phyloP scores from a whole-genome alignment of 345 rosid species.

The Arabidopsis suecica region DNA sequence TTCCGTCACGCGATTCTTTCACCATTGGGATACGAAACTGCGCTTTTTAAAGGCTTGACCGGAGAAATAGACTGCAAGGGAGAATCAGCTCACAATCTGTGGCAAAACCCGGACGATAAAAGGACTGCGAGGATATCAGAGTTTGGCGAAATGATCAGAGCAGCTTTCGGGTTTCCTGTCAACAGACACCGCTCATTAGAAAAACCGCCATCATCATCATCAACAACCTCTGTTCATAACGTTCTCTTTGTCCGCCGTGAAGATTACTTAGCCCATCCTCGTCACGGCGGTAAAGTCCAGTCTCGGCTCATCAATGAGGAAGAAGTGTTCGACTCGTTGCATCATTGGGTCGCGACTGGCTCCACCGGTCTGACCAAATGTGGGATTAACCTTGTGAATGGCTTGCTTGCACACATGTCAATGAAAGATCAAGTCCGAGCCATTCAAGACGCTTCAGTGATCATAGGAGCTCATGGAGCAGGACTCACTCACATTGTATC shows the following conservation, averaged over 20 bases:
- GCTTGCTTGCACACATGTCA: conserved; percentile 87
- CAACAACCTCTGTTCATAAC: conserved; percentile 49
- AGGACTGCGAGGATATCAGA: conserved; percentile 83
- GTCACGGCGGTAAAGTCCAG: conserved; percentile 80
- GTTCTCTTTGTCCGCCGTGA: conserved; percentile 92
- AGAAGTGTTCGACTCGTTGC: conserved; percentile 73
- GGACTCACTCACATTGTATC: conserved; percentile 93
- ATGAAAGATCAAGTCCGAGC: conserved; percentile 87
- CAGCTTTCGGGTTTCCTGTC: conserved; percentile 73
- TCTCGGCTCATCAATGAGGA: conserved; percentile 85
- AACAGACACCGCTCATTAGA: conserved; percentile 54
- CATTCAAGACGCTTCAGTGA: conserved; percentile 92
- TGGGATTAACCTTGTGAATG: conserved; percentile 78
- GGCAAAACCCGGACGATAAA: conserved; percentile 64
- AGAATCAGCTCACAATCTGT: conserved; percentile 64
- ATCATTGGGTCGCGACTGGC: conserved; percentile 57
- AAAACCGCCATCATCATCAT: conserved; percentile 44
- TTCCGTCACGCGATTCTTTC: conserved; percentile 80
- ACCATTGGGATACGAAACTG: conserved; percentile 90
- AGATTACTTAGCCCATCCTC: conserved; percentile 94
- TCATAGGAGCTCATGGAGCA: conserved; percentile 96
- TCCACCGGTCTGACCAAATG: conserved; percentile 55
- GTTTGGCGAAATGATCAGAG: conserved; percentile 93
- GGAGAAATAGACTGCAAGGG: conserved; percentile 67
- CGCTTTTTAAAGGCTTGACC: conserved; percentile 76